Percentiles rank a stretch among this genome's conserved stretches.
phyloP scores from a whole-genome alignment of 306 rosid genomes.

The Lathyrus tuberosus region DNA sequence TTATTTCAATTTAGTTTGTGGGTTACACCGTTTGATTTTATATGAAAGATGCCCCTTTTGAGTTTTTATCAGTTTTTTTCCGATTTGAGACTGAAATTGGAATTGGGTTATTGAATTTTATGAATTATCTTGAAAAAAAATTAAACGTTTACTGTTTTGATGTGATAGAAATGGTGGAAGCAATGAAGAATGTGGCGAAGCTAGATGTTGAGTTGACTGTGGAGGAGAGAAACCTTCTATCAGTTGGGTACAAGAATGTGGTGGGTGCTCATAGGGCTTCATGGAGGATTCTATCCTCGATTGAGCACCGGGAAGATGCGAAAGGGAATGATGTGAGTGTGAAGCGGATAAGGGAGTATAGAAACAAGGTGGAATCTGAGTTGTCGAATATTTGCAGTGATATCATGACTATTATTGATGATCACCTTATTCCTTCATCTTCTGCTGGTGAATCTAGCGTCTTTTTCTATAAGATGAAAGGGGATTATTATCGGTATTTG shows the following conservation, averaged over 20 bases:
- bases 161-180: constrained; percentile 64
- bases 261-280: constrained; percentile 69
- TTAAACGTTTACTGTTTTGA: not conserved
- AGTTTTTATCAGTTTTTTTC: not conserved
- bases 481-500: constrained; percentile 63
- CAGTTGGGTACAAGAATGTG: constrained; percentile 62
- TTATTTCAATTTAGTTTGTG: not conserved
- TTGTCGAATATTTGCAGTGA: constrained; percentile 52
- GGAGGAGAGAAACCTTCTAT: constrained; percentile 64
- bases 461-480: constrained; percentile 67
- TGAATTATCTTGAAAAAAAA: no score
- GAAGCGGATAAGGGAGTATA: constrained; percentile 54
- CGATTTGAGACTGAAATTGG: constrained; percentile 2
- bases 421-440: constrained; percentile 55
- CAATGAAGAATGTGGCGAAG: constrained; percentile 63
- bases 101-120: constrained; percentile 5
- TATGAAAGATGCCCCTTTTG: not conserved
- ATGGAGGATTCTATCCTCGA: constrained; percentile 65
- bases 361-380: constrained; percentile 61
- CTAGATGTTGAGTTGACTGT: constrained; percentile 61
- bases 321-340: constrained; percentile 56
- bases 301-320: constrained; percentile 62
- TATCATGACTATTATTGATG: constrained; percentile 60
- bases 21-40: not conserved
- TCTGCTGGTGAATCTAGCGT: constrained; percentile 50